Conservation (phyloP, 768 basidiomycete species). For the Porphyrellus cyaneotinctus region DNA sequence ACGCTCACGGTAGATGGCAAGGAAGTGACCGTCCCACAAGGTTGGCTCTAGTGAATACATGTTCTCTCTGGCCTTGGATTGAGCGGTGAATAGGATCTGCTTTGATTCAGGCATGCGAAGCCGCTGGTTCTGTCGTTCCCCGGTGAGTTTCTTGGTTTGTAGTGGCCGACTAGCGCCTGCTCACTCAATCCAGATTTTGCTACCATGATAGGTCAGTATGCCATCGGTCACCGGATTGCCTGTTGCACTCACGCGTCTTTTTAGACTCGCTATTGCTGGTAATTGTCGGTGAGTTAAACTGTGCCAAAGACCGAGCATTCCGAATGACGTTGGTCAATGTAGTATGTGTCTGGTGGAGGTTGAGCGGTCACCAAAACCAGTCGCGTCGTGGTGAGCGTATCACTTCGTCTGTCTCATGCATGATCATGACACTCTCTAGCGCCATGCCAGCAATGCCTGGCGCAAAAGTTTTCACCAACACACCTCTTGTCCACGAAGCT, state of each 20-base stretch:
- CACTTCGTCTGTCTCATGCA: background rate
- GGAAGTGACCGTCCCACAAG: conserved; percentile 95
- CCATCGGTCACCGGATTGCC: background rate
- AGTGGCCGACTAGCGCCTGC: conserved; percentile 1
- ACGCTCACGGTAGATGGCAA: conserved; percentile 96
- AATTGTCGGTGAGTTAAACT: conserved; percentile 77
- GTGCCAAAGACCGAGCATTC: conserved; percentile 1
- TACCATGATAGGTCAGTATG: conserved; percentile 73
- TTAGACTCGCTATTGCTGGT: conserved; percentile 90
- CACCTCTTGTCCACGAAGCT: conserved; percentile 85
- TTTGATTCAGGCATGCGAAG: conserved; percentile 95
- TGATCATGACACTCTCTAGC: conserved; percentile 35
- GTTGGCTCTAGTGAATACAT: conserved; percentile 42
- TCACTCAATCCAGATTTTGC: conserved; percentile 50
- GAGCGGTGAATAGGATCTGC: conserved; percentile 64
- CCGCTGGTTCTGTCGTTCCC: conserved; percentile 77
- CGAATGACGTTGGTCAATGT: conserved; percentile 4
- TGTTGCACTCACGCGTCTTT: conserved; percentile 1
- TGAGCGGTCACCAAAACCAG: conserved; percentile 89
- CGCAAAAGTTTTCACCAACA: conserved; percentile 89
- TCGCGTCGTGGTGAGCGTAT: conserved; percentile 79
- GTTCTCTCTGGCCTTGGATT: conserved; percentile 1
- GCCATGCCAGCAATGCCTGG: conserved; percentile 99
- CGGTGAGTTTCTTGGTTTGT: conserved; percentile 44
- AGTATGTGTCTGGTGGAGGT: conserved; percentile 99